Evolutionary conservation across 2,329 filamentous ascomycete genomes (phyloP), one percentile per base, ranked within the genome.

Genomic region (Fusarium guadeloupense): DNA sequence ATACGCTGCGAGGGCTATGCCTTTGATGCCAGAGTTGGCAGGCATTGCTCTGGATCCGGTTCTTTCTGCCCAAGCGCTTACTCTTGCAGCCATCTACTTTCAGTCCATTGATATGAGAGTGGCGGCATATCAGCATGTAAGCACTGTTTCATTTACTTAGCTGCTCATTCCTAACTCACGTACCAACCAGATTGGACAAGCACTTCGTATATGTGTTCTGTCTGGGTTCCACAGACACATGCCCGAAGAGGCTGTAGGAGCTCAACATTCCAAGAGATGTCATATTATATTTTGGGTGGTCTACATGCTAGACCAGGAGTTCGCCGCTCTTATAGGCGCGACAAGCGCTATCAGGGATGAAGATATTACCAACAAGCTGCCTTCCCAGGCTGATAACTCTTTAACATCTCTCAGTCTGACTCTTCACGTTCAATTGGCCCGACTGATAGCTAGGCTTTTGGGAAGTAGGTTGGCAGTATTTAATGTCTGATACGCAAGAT

Each of bases 91-190:
- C 0, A 61, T 78, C 0, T 78, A 77, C 48, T 71, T 78, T 4
- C 76, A 78, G 26, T 77, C 76, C 1, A 69, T 78, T 2, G 76
- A 78, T 14, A 77, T 78, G 73, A 68, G 76, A 43, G 66, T 75
- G 0, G 72, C 73, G 1, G 76, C 76, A 0, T 77, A 75, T 21
- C 74, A 77, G 10, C 74, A 77, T 46, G 76, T 77, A n/a, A 55
- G 72, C 17, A 23, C 1, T 10, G 0, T 5, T 16, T 8, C 8
- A 1, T 14, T 4, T 1, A 1, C n/a, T 2, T 12, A 19, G n/a
- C n/a, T n/a, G n/a, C 2, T 33, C 2, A 10, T 30, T 3, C 8
- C 16, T 4, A 9, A 17, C 47, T 55, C 4, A 57, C 16, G 17
- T 6, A 9, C n/a, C 9, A 12, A 0, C 1, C 6, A 73, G 70